Evolutionary conservation across 768 basidiomycete species (phyloP).

Genomic region (Cubamyces lactineus): DNA sequence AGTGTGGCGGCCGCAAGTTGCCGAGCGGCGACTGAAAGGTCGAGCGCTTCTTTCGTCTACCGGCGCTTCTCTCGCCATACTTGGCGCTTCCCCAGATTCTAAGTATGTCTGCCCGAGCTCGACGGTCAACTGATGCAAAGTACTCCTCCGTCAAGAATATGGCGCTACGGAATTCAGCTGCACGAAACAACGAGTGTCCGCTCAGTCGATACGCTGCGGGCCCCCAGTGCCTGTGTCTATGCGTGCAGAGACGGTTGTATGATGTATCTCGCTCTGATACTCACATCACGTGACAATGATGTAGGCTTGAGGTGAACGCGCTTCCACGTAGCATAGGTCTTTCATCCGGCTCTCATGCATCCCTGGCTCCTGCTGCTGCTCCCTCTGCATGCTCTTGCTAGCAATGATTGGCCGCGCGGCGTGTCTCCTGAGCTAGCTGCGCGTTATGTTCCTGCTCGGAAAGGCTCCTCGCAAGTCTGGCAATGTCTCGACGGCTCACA

Average conservation of each 20-base stretch:
- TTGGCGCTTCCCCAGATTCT: not conserved
- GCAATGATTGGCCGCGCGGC: conserved; percentile 54
- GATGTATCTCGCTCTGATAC: not conserved
- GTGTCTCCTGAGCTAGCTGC: conserved; percentile 56
- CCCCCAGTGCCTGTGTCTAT: too few relatives aligned
- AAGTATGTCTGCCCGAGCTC: not conserved
- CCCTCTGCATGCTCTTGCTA: conserved; percentile 29
- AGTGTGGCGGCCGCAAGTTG: conserved; percentile 23
- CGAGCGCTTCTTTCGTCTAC: conserved; percentile 1
- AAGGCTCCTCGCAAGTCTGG: conserved; percentile 55
- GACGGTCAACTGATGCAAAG: too few relatives aligned
- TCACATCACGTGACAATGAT: conserved; percentile 17
- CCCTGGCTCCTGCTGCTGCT: conserved; percentile 32
- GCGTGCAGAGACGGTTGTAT: too few relatives aligned
- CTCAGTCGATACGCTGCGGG: too few relatives aligned
- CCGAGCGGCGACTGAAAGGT: conserved; percentile 20
- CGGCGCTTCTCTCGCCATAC: not conserved
- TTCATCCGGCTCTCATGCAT: conserved; percentile 28
- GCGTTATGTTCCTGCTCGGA: conserved; percentile 57
- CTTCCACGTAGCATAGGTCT: conserved; percentile 23
- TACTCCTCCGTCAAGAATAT: too few relatives aligned
- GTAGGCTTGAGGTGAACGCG: conserved; percentile 11
- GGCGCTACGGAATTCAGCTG: too few relatives aligned
- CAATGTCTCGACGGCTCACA: conserved; percentile 81
- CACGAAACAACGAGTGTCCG: too few relatives aligned